Conservation (phyloP, 2,329 filamentous ascomycete genomes). For the Neoascochyta sp. region DNA sequence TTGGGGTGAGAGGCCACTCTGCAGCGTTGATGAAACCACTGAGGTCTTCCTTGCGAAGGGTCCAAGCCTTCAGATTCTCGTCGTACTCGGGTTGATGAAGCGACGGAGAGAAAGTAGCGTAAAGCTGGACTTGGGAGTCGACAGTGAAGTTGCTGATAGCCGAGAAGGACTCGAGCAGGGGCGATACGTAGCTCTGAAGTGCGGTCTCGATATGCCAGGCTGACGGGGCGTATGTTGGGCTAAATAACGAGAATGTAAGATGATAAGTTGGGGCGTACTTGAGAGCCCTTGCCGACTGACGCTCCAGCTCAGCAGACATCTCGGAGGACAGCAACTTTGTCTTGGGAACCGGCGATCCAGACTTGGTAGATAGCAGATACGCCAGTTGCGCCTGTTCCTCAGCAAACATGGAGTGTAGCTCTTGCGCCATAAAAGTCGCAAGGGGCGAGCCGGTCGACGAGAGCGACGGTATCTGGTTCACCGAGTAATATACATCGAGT, state of each 20-base stretch:
- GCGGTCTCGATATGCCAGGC: constrained; percentile 88
- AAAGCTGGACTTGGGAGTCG: constrained; percentile 93
- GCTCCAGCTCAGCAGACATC: constrained; percentile 52
- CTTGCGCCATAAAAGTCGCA: constrained; percentile 72
- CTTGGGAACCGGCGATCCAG: constrained; percentile 41
- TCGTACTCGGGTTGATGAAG: constrained; percentile 57
- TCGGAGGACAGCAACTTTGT: constrained; percentile 52
- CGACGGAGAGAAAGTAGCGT: constrained; percentile 66
- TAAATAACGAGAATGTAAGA: constrained; percentile 92
- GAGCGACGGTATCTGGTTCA: constrained; percentile 62
- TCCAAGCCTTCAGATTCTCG: constrained; percentile 56
- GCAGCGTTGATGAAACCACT: constrained; percentile 96
- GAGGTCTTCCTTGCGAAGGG: constrained; percentile 76
- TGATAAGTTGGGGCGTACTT: constrained; percentile 95
- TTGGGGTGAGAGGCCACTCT: constrained; percentile 93
- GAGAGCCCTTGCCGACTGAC: constrained; percentile 75
- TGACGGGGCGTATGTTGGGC: constrained; percentile 70
- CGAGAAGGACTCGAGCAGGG: constrained; percentile 73
- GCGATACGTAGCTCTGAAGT: constrained; percentile 74
- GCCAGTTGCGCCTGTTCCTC: constrained; percentile 83
- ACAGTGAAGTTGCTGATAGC: constrained; percentile 93
- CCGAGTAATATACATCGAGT: constrained; percentile 73
- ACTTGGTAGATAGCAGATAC: constrained; percentile 44
- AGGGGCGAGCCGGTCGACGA: constrained; percentile 69
- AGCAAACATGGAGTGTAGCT: constrained; percentile 72